Evolutionary conservation across 495 filamentous ascomycete species (phyloP).

Genomic region (Pseudoneurospora amorphoporcata): DNA sequence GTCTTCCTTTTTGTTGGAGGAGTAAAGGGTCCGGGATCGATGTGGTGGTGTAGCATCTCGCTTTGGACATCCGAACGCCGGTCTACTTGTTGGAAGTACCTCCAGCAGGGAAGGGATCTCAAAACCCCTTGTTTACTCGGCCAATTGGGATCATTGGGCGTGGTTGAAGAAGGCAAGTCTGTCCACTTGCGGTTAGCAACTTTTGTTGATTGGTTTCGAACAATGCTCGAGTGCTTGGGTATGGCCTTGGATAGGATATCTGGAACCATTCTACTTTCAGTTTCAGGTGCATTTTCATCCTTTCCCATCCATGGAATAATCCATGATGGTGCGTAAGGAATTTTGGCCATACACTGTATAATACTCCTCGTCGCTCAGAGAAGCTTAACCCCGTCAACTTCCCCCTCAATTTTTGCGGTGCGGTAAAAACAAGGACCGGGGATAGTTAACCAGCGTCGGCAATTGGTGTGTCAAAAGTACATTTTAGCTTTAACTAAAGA

Average conservation of each 20-base stretch:
- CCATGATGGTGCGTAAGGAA: background rate
- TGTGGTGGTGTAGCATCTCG: background rate
- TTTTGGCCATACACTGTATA: background rate
- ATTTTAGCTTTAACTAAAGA: background rate
- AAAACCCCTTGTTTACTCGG: background rate
- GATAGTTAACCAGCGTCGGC: background rate
- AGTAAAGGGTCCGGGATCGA: background rate
- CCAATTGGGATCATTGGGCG: background rate
- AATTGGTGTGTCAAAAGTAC: background rate
- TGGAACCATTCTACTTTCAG: slow-evolving; percentile 2
- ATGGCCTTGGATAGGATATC: background rate
- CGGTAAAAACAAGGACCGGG: background rate
- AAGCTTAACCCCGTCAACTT: background rate
- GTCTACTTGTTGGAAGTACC: background rate
- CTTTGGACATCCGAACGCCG: background rate
- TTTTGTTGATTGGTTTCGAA: background rate
- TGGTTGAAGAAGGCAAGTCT: background rate
- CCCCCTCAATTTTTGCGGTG: background rate
- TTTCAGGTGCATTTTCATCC: slow-evolving; percentile 5
- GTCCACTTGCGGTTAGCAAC: background rate
- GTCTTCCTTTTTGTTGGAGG: background rate
- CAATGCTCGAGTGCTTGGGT: background rate
- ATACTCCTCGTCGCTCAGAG: background rate
- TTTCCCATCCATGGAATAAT: background rate
- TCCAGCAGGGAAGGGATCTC: background rate